Evolutionary conservation across 345 rosid genomes (phyloP), one percentile per base, ranked within the genome.

Genomic region (Populus ilicifolia): DNA sequence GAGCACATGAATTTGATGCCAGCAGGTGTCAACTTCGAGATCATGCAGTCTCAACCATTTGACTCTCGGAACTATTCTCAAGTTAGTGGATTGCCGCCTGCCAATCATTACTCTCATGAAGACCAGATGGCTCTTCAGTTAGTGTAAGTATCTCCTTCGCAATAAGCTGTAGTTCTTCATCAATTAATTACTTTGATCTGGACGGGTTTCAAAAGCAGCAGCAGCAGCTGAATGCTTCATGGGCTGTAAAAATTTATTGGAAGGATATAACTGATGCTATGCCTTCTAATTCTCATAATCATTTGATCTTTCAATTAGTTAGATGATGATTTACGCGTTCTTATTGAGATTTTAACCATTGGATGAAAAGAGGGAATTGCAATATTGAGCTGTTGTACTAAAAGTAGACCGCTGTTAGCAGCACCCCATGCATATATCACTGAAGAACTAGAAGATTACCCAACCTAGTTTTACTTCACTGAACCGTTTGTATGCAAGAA

Each of bases 61-160:
- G 97, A 96, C 79, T 84, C 93, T 43, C 84, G 98, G 23, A 87
- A 80, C 84, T 96, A 85, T 81, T 96, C 94, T 80, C 93, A 93
- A 86, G 96, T 93, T 72, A 85, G 85, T 69, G 97, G 90, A 5
- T 85, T 96, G 82, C 96, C 90, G 79, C 92, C 97, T 77, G 77
- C 87, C 75, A 83, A 89, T 83, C 89, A 86, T 64, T 89, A 87
- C 81, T 79, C 90, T 23, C 89, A 87, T 54, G 90, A 88, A 70
- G 95, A 91, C 84, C 95, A 88, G 79, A 93, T 92, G 84, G 85
- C 93, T 48, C 94, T 94, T 80, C 98, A 90, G 85, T 81, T 94
- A 83, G 96, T 85, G 96, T 94, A 87, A 89, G 93, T 29, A 23
- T 62, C 38, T 67, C 21, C 61, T 8, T 21, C 8, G 25, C 3